phyloP scores from a whole-genome alignment of 2,329 filamentous ascomycete genomes.

The Drechslerella dactyloides region DNA sequence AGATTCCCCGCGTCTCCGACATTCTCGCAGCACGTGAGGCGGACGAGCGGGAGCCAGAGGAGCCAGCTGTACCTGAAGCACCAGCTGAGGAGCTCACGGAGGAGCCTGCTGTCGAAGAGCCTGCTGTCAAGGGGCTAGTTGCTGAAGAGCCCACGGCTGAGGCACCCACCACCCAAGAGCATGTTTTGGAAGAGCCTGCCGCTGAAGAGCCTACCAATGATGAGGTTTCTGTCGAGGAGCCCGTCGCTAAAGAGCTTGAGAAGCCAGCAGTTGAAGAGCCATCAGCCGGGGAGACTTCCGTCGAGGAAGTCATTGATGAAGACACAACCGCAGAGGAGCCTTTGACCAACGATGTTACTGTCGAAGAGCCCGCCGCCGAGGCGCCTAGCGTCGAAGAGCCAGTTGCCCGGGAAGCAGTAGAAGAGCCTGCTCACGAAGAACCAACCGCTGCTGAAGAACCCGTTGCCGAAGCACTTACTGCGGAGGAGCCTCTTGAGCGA shows the following conservation, averaged over 20 bases:
- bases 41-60: conserved; percentile 1
- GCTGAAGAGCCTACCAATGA: conserved; percentile 15
- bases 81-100: conserved; percentile 7
- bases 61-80: not conserved
- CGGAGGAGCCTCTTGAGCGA: too few relatives aligned
- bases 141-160: not conserved
- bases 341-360: too few relatives aligned
- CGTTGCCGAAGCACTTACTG: conserved; percentile 5
- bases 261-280: conserved; percentile 1
- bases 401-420: not conserved
- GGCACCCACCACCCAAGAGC: conserved; percentile 7
- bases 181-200: conserved; percentile 7
- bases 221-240: conserved; percentile 13
- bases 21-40: conserved; percentile 16
- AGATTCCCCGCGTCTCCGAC: conserved; percentile 45
- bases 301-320: not conserved
- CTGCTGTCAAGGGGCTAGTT: conserved; percentile 1
- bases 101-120: conserved; percentile 13
- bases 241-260: conserved; percentile 8
- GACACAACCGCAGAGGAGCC: conserved; percentile 3
- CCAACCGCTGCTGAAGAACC: conserved; percentile 20
- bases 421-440: too few relatives aligned
- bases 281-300: not conserved
- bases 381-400: not conserved
- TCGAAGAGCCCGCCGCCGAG: conserved; percentile 12